A percentile compares a stretch with the other conserved stretches of the same genome.
phyloP scores from a whole-genome alignment of 495 filamentous ascomycete species.

The Podospora bellae-mahoneyi region DNA sequence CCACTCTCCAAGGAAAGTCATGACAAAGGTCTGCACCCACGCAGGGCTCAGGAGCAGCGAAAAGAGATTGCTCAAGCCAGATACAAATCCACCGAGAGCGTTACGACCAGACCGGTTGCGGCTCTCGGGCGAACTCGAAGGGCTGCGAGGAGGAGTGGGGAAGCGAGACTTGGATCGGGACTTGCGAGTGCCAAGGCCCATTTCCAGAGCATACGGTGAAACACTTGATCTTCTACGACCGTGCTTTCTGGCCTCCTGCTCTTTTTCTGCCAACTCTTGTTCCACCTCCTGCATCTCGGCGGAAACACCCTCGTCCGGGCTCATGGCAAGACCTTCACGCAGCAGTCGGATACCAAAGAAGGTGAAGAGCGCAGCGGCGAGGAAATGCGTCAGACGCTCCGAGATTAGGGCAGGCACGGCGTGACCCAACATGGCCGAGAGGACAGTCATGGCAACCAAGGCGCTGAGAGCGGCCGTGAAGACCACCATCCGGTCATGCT shows the following conservation, averaged over 20 bases:
- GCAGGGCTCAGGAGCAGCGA: slow-evolving; percentile 87
- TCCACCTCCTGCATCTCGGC: slow-evolving; percentile 98
- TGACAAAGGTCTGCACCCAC: slow-evolving; percentile 98
- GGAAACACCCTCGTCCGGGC: slow-evolving; percentile 77
- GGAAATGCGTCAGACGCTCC: slow-evolving; percentile 79
- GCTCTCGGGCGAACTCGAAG: slow-evolving; percentile 54
- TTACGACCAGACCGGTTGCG: slow-evolving; percentile 41
- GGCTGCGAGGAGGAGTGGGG: slow-evolving; percentile 57
- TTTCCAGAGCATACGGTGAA: slow-evolving; percentile 63
- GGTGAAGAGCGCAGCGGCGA: slow-evolving; percentile 80
- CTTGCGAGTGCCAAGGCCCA: slow-evolving; percentile 56
- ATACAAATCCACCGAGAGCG: slow-evolving; percentile 37
- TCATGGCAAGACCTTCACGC: slow-evolving; percentile 84
- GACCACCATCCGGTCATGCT: slow-evolving; percentile 87
- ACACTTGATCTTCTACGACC: slow-evolving; percentile 53
- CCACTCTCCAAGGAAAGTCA: slow-evolving; percentile 99
- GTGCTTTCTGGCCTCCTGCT: slow-evolving; percentile 59
- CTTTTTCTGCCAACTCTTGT: slow-evolving; percentile 91
- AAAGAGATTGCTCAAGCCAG: slow-evolving; percentile 79
- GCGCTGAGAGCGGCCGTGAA: slow-evolving; percentile 93
- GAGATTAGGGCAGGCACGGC: slow-evolving; percentile 88
- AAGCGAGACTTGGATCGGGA: slow-evolving; percentile 59
- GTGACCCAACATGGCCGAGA: slow-evolving; percentile 95
- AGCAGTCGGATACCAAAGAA: slow-evolving; percentile 84
- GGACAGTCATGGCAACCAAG: slow-evolving; percentile 86